phyloP scores from a whole-genome alignment of 352 stramenopile genomes.

The Discostella stelligera region DNA sequence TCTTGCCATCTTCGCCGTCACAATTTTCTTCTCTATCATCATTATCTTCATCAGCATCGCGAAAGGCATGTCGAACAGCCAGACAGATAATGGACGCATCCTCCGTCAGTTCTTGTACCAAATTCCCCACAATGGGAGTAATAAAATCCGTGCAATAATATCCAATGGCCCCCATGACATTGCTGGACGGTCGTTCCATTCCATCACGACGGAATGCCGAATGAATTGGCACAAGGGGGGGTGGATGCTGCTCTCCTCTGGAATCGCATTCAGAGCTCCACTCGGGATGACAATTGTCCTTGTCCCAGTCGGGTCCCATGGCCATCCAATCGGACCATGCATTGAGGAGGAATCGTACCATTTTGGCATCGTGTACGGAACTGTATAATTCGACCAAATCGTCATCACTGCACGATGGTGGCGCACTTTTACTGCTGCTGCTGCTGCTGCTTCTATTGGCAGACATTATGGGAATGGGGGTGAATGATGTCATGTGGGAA shows the following conservation, averaged over 20 bases:
- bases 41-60: neutral
- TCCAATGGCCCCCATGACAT: constrained; percentile 72
- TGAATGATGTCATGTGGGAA: neutral
- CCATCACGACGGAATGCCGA: constrained; percentile 48
- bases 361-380: constrained; percentile 26
- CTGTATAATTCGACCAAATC: constrained; percentile 33
- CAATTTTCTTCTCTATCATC: neutral
- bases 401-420: neutral
- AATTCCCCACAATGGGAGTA: constrained; percentile 61
- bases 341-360: constrained; percentile 64
- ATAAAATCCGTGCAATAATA: constrained; percentile 74
- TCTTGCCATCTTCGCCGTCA: neutral
- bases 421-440: neutral
- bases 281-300: constrained; percentile 30
- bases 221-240: constrained; percentile 57
- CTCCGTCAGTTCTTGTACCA: constrained; percentile 53
- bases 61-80: constrained; percentile 36
- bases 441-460: no score
- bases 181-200: constrained; percentile 51
- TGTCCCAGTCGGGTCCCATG: constrained; percentile 38
- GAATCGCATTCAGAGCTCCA: constrained; percentile 23
- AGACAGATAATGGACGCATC: constrained; percentile 55
- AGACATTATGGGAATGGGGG: neutral
- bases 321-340: constrained; percentile 58
- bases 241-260: constrained; percentile 1